Conservation (phyloP, 2,329 filamentous ascomycete genomes). For the Fusarium caatingaense region DNA sequence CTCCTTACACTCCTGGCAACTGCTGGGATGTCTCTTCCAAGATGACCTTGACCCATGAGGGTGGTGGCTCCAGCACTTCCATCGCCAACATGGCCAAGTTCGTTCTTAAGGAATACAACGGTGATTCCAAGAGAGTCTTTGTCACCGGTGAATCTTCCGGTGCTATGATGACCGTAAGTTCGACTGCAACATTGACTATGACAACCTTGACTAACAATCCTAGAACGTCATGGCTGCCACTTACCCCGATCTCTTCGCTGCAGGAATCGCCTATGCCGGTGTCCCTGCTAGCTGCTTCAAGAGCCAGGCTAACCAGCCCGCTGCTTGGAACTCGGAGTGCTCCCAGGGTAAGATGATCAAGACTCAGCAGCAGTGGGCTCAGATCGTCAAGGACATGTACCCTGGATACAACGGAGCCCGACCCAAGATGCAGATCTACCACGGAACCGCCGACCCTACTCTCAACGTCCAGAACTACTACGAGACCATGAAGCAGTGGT, state of each 20-base stretch:
- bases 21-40: conserved; percentile 25
- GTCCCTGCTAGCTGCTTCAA: conserved; percentile 17
- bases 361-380: conserved; percentile 17
- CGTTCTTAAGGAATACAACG: conserved; percentile 10
- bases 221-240: conserved; percentile 22
- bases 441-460: conserved; percentile 8
- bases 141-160: conserved; percentile 25
- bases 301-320: conserved; percentile 11
- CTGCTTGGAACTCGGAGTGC: conserved; percentile 17
- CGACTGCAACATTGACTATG: accelerated
- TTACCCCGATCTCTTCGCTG: conserved; percentile 11
- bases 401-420: conserved; percentile 17
- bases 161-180: conserved; percentile 23
- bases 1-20: conserved; percentile 11
- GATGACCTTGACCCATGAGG: conserved; percentile 17
- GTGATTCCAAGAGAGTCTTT: conserved; percentile 17
- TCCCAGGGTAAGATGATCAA: conserved; percentile 3
- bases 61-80: conserved; percentile 13
- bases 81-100: conserved; percentile 25
- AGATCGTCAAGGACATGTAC: conserved; percentile 25
- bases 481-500: conserved; percentile 24
- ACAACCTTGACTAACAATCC: accelerated
- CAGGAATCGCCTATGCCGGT: conserved; percentile 16
- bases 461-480: conserved; percentile 24
- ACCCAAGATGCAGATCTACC: conserved; percentile 22